Evolutionary conservation across 2,329 filamentous ascomycete species (phyloP).

Genomic region (Ciborinia camelliae): DNA sequence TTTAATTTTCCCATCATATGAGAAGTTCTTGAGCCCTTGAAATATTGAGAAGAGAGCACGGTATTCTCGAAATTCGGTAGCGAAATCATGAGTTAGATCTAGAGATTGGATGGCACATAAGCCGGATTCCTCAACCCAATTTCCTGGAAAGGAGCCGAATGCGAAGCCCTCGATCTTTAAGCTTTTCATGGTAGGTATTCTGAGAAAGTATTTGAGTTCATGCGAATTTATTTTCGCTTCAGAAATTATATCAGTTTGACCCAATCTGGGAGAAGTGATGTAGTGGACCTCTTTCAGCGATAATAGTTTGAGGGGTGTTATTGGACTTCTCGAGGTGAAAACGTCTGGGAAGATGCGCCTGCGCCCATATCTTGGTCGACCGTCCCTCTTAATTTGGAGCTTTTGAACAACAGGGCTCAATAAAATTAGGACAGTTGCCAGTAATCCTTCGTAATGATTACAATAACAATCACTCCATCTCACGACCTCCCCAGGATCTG

Average conservation of each 20-base stretch:
- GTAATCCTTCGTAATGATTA: neutral
- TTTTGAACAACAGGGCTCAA: neutral
- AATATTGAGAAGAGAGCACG: neutral
- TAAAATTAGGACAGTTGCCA: neutral
- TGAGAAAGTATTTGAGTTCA: neutral
- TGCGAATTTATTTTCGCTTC: accelerated
- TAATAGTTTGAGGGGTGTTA: neutral
- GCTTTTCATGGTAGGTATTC: neutral
- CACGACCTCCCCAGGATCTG: neutral
- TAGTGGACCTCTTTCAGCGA: neutral
- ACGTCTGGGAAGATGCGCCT: accelerated
- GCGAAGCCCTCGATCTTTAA: neutral
- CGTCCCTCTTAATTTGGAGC: neutral
- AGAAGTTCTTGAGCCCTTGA: neutral
- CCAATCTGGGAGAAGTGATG: no score
- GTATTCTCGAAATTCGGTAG: accelerated
- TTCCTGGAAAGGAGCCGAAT: neutral
- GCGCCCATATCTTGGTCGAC: neutral
- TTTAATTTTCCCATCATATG: neutral
- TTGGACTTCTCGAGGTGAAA: neutral
- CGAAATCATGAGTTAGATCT: neutral
- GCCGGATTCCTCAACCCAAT: accelerated
- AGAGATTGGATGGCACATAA: neutral
- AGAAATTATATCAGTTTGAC: no score
- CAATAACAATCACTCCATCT: neutral